Evolutionary conservation across 495 filamentous ascomycete species (phyloP).

Genomic region (Aspergillus hancockii): DNA sequence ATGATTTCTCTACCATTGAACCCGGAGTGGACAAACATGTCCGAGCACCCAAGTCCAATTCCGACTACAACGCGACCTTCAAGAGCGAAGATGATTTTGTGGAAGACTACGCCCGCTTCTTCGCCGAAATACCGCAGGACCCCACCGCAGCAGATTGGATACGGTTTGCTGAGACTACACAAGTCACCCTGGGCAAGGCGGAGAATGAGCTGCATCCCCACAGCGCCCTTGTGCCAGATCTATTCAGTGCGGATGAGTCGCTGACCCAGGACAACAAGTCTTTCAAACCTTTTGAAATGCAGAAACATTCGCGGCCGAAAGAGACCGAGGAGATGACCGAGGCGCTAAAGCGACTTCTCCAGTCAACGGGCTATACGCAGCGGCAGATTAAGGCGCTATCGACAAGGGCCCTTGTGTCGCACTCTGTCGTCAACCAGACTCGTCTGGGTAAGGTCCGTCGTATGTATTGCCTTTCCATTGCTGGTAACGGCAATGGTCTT

Average conservation of each 20-base stretch:
- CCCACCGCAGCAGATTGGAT: constrained; percentile 43
- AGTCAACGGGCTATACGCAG: constrained; percentile 66
- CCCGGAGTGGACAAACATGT: constrained; percentile 72
- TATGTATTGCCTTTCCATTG: constrained; percentile 69
- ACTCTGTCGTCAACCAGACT: constrained; percentile 86
- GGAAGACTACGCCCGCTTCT: constrained; percentile 58
- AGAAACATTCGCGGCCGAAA: background rate
- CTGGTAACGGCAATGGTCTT: constrained; percentile 81
- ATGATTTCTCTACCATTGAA: constrained; percentile 78
- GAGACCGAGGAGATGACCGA: constrained; percentile 49
- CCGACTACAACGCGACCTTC: constrained; percentile 60
- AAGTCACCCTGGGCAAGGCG: constrained; percentile 54
- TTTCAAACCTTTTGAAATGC: constrained; percentile 9
- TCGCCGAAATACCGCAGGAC: constrained; percentile 53
- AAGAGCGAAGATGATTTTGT: constrained; percentile 61
- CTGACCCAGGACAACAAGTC: constrained; percentile 23
- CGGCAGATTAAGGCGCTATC: constrained; percentile 55
- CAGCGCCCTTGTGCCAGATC: constrained; percentile 46
- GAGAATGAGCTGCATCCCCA: constrained; percentile 50
- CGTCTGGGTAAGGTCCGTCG: constrained; percentile 87
- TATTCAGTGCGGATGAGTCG: constrained; percentile 49
- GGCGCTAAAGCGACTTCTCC: constrained; percentile 59
- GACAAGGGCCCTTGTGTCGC: constrained; percentile 66
- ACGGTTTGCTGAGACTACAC: constrained; percentile 45
- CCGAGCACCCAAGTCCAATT: constrained; percentile 51